Evolutionary conservation across 2,329 filamentous ascomycete genomes (phyloP).

Genomic region (Decorospora gaudefroyi): DNA sequence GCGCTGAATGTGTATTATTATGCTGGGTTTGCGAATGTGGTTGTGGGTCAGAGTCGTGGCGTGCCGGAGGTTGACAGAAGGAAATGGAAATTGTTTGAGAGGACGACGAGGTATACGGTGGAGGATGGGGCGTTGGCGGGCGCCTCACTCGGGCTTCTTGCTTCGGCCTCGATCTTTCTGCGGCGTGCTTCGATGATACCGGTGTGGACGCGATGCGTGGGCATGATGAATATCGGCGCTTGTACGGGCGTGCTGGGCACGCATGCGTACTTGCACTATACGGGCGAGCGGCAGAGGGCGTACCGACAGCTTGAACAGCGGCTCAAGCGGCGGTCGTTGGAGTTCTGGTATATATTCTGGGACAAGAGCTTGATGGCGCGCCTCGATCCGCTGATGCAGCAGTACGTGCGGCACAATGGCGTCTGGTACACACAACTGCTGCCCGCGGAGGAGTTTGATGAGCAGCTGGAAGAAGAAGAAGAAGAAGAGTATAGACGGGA

Average conservation of each 20-base stretch:
- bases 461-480: slow-evolving; percentile 21
- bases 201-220: slow-evolving; percentile 29
- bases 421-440: slow-evolving; percentile 32
- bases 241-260: slow-evolving; percentile 28
- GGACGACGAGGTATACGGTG: slow-evolving; percentile 28
- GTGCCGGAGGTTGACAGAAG: slow-evolving; percentile 12
- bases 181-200: slow-evolving; percentile 27
- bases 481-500: too few relatives aligned
- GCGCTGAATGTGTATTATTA: slow-evolving; percentile 37
- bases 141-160: slow-evolving; percentile 29
- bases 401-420: slow-evolving; percentile 34
- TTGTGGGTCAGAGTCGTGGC: slow-evolving; percentile 17
- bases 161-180: slow-evolving; percentile 27
- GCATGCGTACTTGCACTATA: slow-evolving; percentile 36
- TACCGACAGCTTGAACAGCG: slow-evolving; percentile 22
- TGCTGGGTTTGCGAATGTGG: slow-evolving; percentile 19
- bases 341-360: slow-evolving; percentile 35
- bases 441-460: slow-evolving; percentile 23
- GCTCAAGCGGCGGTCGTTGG: slow-evolving; percentile 24
- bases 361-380: slow-evolving; percentile 31
- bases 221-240: slow-evolving; percentile 34
- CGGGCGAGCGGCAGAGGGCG: slow-evolving; percentile 34
- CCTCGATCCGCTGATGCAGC: slow-evolving; percentile 31
- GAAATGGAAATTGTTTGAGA: slow-evolving; percentile 32
- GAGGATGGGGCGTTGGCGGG: slow-evolving; percentile 37